Evolutionary conservation across 768 basidiomycete genomes (phyloP).

Genomic region (Candolleomyces aberdarensis): DNA sequence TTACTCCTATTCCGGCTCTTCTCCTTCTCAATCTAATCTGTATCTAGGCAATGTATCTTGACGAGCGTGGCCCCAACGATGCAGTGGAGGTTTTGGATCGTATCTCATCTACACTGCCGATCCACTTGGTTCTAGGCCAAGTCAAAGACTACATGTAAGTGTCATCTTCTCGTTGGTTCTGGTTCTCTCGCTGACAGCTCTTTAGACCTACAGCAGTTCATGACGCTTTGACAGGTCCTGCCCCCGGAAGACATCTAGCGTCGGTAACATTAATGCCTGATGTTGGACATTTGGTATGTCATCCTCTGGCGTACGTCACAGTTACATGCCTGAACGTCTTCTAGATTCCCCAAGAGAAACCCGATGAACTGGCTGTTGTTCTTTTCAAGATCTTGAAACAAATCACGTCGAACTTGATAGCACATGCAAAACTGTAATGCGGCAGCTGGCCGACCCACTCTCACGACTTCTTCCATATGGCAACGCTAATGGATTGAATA

Average conservation of each 20-base stretch:
- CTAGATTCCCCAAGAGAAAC: constrained; percentile 13
- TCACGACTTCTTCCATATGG: too few species aligned
- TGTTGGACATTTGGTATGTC: constrained; percentile 29
- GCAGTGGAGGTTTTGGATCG: constrained; percentile 47
- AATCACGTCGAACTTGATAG: too few species aligned
- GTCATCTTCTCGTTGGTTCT: neutral
- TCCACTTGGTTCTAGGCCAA: constrained; percentile 53
- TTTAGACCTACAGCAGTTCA: constrained; percentile 35
- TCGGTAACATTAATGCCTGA: constrained; percentile 25
- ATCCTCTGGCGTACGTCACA: neutral
- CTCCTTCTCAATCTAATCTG: neutral
- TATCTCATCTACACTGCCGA: constrained; percentile 36
- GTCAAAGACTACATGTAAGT: constrained; percentile 53
- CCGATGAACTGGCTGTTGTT: constrained; percentile 6
- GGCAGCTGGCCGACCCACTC: too few species aligned
- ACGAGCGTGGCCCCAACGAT: constrained; percentile 49
- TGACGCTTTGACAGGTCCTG: constrained; percentile 30
- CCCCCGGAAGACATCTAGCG: constrained; percentile 32
- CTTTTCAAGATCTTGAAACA: constrained; percentile 3
- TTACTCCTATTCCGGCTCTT: constrained; percentile 14
- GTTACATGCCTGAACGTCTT: neutral
- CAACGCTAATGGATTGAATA: too few species aligned
- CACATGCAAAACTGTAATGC: too few species aligned
- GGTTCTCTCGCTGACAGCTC: neutral
- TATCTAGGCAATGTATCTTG: constrained; percentile 59